phyloP scores from a whole-genome alignment of 805 yeast species.

The Barnettozyma sucrosica region DNA sequence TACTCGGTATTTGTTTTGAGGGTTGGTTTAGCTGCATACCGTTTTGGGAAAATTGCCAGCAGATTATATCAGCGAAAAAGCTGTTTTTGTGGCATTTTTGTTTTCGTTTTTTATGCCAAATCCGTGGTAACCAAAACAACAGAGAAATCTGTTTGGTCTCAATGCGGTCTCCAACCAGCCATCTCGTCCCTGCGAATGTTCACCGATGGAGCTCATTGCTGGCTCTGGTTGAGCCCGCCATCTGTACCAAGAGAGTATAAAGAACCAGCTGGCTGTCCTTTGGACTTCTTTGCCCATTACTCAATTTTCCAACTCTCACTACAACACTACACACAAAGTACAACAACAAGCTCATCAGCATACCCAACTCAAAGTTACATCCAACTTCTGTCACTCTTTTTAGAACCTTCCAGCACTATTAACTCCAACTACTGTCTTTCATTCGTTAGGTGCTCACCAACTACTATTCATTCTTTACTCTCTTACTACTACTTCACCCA shows the following conservation, averaged over 20 bases:
- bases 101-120: background rate
- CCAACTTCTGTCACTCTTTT: slow-evolving; percentile 27
- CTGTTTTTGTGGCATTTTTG: too few relatives aligned
- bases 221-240: background rate
- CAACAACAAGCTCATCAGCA: background rate
- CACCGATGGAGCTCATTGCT: background rate
- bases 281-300: background rate
- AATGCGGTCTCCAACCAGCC: background rate
- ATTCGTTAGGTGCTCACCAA: slow-evolving; percentile 21
- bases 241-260: background rate
- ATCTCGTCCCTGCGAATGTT: background rate
- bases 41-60: background rate
- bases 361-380: background rate
- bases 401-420: slow-evolving; percentile 1
- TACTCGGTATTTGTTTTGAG: background rate
- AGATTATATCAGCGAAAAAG: background rate
- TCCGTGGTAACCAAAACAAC: background rate
- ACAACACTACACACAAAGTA: background rate
- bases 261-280: background rate
- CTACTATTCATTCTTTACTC: slow-evolving; percentile 18
- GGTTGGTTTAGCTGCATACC: too few relatives aligned
- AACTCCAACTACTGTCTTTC: slow-evolving; percentile 21
- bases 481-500: background rate
- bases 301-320: background rate
- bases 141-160: background rate